These are phyloP conservation scores for Aureobasidium sp. DNA, from an alignment of 2,329 filamentous ascomycete genomes.

Conservation along the genomic window DNA sequence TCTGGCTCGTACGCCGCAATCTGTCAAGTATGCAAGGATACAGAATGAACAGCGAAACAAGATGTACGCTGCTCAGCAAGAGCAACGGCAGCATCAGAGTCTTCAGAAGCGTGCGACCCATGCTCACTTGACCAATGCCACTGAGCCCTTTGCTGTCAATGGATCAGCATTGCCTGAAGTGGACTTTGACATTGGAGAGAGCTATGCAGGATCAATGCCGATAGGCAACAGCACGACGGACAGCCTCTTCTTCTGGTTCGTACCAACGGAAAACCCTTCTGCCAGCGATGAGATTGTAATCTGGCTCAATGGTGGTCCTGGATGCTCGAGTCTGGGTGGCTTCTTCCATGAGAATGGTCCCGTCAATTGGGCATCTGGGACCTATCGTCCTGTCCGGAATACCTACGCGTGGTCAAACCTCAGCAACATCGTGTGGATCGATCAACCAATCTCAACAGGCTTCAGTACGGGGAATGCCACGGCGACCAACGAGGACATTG, in stretches of 20 bases:
- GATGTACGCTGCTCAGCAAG: background rate
- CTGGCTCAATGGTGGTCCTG: slow-evolving; percentile 34
- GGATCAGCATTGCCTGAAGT: slow-evolving; percentile 30
- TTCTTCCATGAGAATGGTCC: slow-evolving; percentile 40
- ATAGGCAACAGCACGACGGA: slow-evolving; percentile 24
- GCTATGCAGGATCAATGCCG: slow-evolving; percentile 33
- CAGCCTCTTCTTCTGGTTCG: slow-evolving; percentile 45
- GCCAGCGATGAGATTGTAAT: slow-evolving; percentile 37
- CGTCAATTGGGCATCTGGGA: slow-evolving; percentile 39
- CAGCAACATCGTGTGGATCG: slow-evolving; percentile 67
- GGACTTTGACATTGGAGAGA: slow-evolving; percentile 39
- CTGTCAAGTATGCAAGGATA: background rate
- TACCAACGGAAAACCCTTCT: slow-evolving; percentile 39
- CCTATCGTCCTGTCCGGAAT: slow-evolving; percentile 35
- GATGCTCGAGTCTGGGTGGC: slow-evolving; percentile 37
- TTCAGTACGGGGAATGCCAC: slow-evolving; percentile 25
- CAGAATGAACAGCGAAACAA: slow-evolving; percentile 1
- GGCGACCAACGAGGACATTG: slow-evolving; percentile 35
- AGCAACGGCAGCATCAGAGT: background rate
- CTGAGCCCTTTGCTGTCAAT: slow-evolving; percentile 24
- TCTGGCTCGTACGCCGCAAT: background rate
- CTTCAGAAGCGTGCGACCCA: background rate
- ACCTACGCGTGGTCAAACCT: slow-evolving; percentile 51
- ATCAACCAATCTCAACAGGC: slow-evolving; percentile 27
- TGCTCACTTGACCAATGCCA: background rate